Evolutionary conservation across 139 green algal species (phyloP).

Genomic region (Monoraphidium neglectum): DNA sequence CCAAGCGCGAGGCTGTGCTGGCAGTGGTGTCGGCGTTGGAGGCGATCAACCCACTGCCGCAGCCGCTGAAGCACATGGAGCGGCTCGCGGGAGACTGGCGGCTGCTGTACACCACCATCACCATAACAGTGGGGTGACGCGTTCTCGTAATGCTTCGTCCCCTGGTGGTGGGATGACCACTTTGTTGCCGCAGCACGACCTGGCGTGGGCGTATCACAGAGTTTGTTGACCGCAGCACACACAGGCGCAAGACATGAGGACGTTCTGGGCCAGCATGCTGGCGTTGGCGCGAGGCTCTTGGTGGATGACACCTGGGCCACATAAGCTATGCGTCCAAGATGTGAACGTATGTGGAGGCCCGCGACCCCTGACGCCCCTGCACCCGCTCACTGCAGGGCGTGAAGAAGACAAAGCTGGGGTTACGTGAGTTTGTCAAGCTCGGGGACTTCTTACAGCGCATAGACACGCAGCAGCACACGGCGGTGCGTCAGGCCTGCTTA

Average conservation of each 20-base stretch:
- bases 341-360: background rate
- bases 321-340: background rate
- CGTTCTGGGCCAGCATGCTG: background rate
- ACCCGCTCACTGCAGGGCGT: conserved; percentile 45
- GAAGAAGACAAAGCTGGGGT: conserved; percentile 78
- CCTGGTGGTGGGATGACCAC: background rate
- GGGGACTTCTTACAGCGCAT: conserved; percentile 78
- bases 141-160: background rate
- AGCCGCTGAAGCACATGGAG: conserved; percentile 45
- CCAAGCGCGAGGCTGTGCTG: conserved; percentile 47
- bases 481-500: conserved; percentile 50
- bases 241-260: no score
- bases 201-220: background rate
- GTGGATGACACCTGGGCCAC: background rate
- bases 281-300: background rate
- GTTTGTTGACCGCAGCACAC: no score
- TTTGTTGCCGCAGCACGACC: background rate
- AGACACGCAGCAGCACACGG: conserved; percentile 42
- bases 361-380: background rate
- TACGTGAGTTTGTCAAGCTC: conserved; percentile 79
- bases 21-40: conserved; percentile 56
- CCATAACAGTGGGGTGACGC: conserved; percentile 58
- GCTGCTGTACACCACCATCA: conserved; percentile 83
- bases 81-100: conserved; percentile 63
- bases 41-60: conserved; percentile 34